Evolutionary conservation across 202 grass and related monocot species (phyloP).

Genomic region (Brachypodium distachyon): DNA sequence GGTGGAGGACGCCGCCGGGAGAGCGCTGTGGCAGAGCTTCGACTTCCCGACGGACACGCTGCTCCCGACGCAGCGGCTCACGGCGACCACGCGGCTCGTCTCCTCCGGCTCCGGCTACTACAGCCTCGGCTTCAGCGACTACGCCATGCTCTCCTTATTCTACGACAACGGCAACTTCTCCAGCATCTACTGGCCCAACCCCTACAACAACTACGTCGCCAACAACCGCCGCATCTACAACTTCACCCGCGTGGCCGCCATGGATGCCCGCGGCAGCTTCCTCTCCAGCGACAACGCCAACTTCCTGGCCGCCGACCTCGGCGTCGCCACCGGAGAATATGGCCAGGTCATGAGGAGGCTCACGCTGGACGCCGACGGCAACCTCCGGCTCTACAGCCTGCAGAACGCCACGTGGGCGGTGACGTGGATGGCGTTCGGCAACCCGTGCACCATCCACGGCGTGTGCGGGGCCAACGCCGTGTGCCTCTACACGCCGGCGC

Average conservation of each 20-base stretch:
- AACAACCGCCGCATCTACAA: slow-evolving; percentile 55
- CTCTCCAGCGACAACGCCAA: slow-evolving; percentile 41
- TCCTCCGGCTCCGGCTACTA: slow-evolving; percentile 33
- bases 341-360: slow-evolving; percentile 31
- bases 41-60: slow-evolving; percentile 61
- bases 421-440: slow-evolving; percentile 43
- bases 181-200: slow-evolving; percentile 71
- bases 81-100: slow-evolving; percentile 17
- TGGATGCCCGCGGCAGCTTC: slow-evolving; percentile 36
- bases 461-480: slow-evolving; percentile 56
- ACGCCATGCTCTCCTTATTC: slow-evolving; percentile 47
- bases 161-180: slow-evolving; percentile 44
- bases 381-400: slow-evolving; percentile 66
- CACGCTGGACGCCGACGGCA: slow-evolving; percentile 52
- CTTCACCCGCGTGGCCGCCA: slow-evolving; percentile 27
- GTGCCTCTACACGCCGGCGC: slow-evolving; percentile 34
- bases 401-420: slow-evolving; percentile 30
- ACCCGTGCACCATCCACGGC: slow-evolving; percentile 52
- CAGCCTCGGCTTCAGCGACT: slow-evolving; percentile 48
- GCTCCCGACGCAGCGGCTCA: slow-evolving; percentile 41
- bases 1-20: slow-evolving; percentile 13
- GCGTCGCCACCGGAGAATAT: no score
- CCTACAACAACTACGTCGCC: slow-evolving; percentile 23
- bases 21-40: slow-evolving; percentile 53
- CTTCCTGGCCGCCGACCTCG: slow-evolving; percentile 39